Conservation (phyloP, 2,329 filamentous ascomycete species). For the Beauveria sp. region DNA sequence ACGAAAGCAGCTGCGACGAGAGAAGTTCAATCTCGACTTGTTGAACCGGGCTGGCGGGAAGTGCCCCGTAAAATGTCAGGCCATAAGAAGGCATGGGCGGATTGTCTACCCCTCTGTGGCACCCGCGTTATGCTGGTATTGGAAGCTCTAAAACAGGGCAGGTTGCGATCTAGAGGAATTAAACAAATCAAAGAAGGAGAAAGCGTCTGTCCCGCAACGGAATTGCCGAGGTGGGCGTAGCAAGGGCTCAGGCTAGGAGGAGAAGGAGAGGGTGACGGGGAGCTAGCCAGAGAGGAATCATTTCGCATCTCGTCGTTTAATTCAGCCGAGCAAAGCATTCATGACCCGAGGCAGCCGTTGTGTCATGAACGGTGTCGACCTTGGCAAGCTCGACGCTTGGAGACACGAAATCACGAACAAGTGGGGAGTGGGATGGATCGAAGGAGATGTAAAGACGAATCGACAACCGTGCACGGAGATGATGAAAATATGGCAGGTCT, state of each 20-base stretch:
- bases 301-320: neutral
- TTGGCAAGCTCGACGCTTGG: neutral
- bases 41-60: neutral
- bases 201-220: neutral
- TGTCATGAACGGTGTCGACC: neutral
- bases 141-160: neutral
- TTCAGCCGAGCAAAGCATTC: neutral
- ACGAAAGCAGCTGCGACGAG: neutral
- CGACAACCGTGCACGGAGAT: conserved; percentile 1
- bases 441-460: conserved; percentile 2
- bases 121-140: neutral
- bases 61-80: conserved; percentile 5
- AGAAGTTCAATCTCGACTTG: neutral
- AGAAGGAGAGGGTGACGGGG: neutral
- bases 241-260: neutral
- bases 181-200: neutral
- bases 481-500: neutral
- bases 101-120: neutral
- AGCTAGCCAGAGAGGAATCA: neutral
- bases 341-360: neutral
- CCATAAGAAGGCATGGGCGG: neutral
- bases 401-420: neutral
- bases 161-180: neutral
- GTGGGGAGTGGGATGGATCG: conserved; percentile 1
- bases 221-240: neutral